Base-by-base conservation (phyloP, 768 basidiomycete species). In the Lactarius sp. region DNA sequence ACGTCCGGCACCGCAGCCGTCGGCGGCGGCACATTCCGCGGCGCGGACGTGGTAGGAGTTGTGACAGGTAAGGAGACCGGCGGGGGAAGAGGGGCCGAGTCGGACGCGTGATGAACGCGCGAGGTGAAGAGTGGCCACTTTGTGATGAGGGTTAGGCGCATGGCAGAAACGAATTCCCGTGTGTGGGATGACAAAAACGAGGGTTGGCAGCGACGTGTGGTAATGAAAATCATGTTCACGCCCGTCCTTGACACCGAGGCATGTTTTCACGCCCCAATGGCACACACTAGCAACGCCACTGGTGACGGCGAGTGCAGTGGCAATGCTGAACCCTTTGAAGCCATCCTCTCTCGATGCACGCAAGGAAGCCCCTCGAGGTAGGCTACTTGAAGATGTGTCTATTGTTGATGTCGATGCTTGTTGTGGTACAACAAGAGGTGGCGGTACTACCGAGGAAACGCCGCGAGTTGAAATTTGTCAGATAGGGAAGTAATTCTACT, bases 261-360 rank as follows among this genome's bases (percentile, higher is more conserved):
- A 75, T 12, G 74, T 71, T 72, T 83, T 81, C 33, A 88, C 77
- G 0, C 80, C 79, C 68, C 76, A 27, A 1, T 27, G 22, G 22
- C 22, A 79, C 2, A 83, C 74, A 5, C 81, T 71, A 0, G 71
- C 74, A 5, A 76, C 71, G 0, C 81, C 86, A 27, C 80, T 76
- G 3, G 78, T 72, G 0, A 78, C 69, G 33, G 89, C 87, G 41
- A 87, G 69, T 9, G 80, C 69, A 0, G 88, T 90, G 6, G 88
- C 86, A 47, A 88, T 78, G 2, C 80, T 76, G 46, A 91, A 83
- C 0, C 87, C 88, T 66, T 82, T 83, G 68, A 80, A 80, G 42
- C 75, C 72, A 61, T 78, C 77, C 6, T 68, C 69, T 31, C 31
- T 46, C 6, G 62, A 52, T 27, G 2, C 39, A 46, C 53, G 18